Percentiles rank a stretch among this genome's conserved stretches.
These are phyloP conservation scores for Scenedesmus sp. DNA, from an alignment of 163 green algal species.

Conservation along the genomic window DNA sequence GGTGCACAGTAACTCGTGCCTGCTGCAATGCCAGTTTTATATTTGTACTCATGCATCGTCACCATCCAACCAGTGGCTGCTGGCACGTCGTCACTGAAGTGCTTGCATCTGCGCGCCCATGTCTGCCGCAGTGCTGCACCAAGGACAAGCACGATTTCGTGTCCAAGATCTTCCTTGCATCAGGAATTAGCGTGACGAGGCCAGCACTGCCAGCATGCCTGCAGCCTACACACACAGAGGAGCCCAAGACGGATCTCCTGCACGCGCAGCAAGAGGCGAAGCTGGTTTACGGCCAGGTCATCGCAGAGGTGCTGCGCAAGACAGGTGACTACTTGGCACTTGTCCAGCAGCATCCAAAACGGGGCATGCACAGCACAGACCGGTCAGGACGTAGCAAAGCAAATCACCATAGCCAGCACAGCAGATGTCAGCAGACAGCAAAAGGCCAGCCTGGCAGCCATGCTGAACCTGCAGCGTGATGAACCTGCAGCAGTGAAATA, in stretches of 20 bases:
- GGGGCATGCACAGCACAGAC: background rate
- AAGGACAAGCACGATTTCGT: constrained; percentile 54
- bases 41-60: too few species aligned
- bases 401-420: background rate
- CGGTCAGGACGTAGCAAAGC: background rate
- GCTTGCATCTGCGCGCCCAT: background rate
- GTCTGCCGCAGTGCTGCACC: constrained; percentile 49
- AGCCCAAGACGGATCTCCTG: constrained; percentile 51
- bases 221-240: constrained; percentile 49
- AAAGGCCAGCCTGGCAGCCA: background rate
- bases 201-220: constrained; percentile 61
- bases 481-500: too few species aligned
- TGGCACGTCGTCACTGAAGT: background rate
- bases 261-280: constrained; percentile 45
- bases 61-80: background rate
- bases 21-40: too few species aligned
- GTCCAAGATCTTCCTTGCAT: constrained; percentile 40
- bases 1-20: too few species aligned
- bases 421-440: background rate
- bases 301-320: constrained; percentile 50
- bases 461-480: background rate
- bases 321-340: constrained; percentile 20
- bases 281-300: constrained; percentile 47
- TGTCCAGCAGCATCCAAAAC: background rate
- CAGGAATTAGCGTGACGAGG: constrained; percentile 49